These are phyloP conservation scores for Fusarium ambrosium DNA, from an alignment of 2,329 filamentous ascomycete genomes.

Conservation along the genomic window DNA sequence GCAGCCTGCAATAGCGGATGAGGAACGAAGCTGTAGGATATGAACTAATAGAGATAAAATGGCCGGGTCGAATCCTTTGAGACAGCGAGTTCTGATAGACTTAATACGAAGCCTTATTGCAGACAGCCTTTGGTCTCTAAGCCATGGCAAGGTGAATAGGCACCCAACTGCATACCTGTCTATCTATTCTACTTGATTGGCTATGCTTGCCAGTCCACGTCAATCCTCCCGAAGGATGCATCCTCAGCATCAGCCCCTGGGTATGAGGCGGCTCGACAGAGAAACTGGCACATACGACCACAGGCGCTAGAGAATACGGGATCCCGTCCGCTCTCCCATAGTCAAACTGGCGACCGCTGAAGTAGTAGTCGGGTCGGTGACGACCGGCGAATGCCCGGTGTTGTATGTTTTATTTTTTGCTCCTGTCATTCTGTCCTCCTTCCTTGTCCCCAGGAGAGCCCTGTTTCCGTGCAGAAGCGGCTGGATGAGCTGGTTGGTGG, in stretches of 20 bases:
- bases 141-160: not conserved
- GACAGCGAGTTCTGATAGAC: conserved; percentile 14
- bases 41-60: conserved; percentile 42
- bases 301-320: conserved; percentile 24
- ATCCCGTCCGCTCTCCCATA: conserved; percentile 25
- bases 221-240: not conserved
- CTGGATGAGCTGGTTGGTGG: not conserved
- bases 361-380: conserved; percentile 31
- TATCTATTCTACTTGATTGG: not conserved
- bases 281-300: conserved; percentile 20
- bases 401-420: conserved; percentile 19
- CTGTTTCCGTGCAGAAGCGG: not conserved
- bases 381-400: conserved; percentile 28
- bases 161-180: not conserved
- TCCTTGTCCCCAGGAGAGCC: no score
- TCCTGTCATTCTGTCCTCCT: not conserved
- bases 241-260: not conserved
- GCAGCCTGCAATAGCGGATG: conserved; percentile 18
- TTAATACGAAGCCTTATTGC: conserved; percentile 20
- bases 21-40: conserved; percentile 42
- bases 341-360: conserved; percentile 25
- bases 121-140: not conserved
- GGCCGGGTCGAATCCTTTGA: conserved; percentile 14
- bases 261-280: not conserved
- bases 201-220: not conserved